Conservation (phyloP, 352 stramenopile species). For the Phytopythium boreale region DNA sequence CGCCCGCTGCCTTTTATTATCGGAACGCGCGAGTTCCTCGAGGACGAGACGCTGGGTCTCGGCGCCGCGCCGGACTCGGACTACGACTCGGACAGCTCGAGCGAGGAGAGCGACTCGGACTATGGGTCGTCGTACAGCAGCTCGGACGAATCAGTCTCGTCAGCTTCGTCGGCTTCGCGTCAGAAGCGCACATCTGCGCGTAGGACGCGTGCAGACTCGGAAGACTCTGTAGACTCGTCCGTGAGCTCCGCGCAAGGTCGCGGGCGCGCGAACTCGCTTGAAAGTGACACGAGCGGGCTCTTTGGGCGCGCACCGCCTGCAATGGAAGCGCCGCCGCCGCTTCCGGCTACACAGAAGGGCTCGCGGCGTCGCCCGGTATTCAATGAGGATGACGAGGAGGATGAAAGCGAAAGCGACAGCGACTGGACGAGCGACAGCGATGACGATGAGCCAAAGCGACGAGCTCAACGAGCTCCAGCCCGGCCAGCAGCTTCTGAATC, state of each 20-base stretch:
- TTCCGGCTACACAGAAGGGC: constrained; percentile 10
- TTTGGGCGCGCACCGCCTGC: constrained; percentile 40
- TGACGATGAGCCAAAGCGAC: constrained; percentile 18
- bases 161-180: constrained; percentile 10
- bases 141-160: constrained; percentile 51
- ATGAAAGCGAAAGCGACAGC: constrained; percentile 39
- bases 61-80: constrained; percentile 63
- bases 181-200: constrained; percentile 18
- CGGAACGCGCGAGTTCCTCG: constrained; percentile 80
- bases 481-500: constrained; percentile 15
- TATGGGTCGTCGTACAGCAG: constrained; percentile 68
- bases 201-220: constrained; percentile 25
- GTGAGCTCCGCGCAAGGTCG: constrained; percentile 17
- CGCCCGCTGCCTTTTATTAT: constrained; percentile 86
- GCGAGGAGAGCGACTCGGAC: constrained; percentile 53
- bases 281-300: constrained; percentile 53
- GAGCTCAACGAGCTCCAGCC: constrained; percentile 12
- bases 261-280: constrained; percentile 37
- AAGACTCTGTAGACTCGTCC: constrained; percentile 37
- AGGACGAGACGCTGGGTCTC: constrained; percentile 80
- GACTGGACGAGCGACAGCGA: constrained; percentile 38
- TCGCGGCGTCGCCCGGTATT: constrained; percentile 32
- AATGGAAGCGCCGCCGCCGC: constrained; percentile 14
- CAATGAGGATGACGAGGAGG: constrained; percentile 41
- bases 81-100: constrained; percentile 29